Conservation (phyloP, 2,329 filamentous ascomycete species). For the Periconia digitata region DNA sequence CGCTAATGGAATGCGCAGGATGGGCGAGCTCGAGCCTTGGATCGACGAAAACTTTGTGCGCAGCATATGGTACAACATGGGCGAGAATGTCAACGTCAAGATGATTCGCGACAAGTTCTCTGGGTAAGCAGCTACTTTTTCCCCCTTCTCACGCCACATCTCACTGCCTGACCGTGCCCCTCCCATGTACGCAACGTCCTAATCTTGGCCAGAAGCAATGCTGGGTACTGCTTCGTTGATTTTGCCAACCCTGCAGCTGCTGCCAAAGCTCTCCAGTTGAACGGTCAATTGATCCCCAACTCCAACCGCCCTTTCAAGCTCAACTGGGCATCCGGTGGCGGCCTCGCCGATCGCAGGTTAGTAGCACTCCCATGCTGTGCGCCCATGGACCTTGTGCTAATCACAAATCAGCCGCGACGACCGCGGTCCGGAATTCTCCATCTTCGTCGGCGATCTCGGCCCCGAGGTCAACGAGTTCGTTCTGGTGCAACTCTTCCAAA, state of each 20-base stretch:
- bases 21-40: slow-evolving; percentile 98
- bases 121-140: slow-evolving; percentile 74
- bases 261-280: slow-evolving; percentile 85
- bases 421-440: slow-evolving; percentile 92
- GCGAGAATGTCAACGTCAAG: slow-evolving; percentile 96
- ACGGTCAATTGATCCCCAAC: slow-evolving; percentile 88
- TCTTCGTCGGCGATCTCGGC: slow-evolving; percentile 96
- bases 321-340: slow-evolving; percentile 98
- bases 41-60: slow-evolving; percentile 99
- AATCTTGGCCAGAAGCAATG: slow-evolving; percentile 76
- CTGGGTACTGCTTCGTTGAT: slow-evolving; percentile 98
- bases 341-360: slow-evolving; percentile 88
- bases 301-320: slow-evolving; percentile 95
- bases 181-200: slow-evolving; percentile 21
- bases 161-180: slow-evolving; percentile 5
- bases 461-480: slow-evolving; percentile 99
- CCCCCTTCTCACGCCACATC: slow-evolving; percentile 14
- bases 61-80: slow-evolving; percentile 90
- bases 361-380: slow-evolving; percentile 25
- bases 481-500: slow-evolving; percentile 94
- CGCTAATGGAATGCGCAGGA: slow-evolving; percentile 62
- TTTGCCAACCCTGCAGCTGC: slow-evolving; percentile 82
- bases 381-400: slow-evolving; percentile 15
- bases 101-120: slow-evolving; percentile 99
- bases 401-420: slow-evolving; percentile 71